These are phyloP conservation scores for Vaccinium corymbosum DNA, from an alignment of 148 eudicot species.

Conservation along the genomic window DNA sequence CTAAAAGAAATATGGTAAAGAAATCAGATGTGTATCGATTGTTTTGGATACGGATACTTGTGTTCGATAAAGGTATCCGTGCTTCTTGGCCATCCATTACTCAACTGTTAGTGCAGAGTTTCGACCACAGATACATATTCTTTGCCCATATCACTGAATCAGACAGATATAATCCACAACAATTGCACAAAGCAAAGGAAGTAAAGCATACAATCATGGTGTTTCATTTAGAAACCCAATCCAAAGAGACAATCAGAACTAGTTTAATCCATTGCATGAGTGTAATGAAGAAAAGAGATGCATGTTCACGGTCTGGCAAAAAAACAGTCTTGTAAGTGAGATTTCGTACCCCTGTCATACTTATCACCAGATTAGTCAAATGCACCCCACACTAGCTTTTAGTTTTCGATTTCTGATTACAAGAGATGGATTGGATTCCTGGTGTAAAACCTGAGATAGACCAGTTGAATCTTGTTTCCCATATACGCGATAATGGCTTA, in stretches of 20 bases:
- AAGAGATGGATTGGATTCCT: conserved; percentile 22
- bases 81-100: neutral
- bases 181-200: neutral
- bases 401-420: conserved; percentile 15
- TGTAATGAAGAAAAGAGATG: neutral
- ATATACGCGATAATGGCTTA: neutral
- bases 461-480: conserved; percentile 13
- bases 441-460: conserved; percentile 18
- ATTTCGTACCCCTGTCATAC: neutral
- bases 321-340: neutral
- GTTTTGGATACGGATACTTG: neutral
- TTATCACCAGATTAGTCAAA: neutral
- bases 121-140: neutral
- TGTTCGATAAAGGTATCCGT: neutral
- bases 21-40: neutral
- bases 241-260: neutral
- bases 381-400: conserved; percentile 2
- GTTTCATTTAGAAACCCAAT: neutral
- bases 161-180: neutral
- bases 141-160: neutral
- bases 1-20: neutral
- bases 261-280: neutral
- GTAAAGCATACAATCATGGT: neutral
- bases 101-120: neutral
- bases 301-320: neutral